A percentile compares a stretch with the other conserved stretches of the same genome.
Conservation (phyloP, 2,329 filamentous ascomycete genomes). For the Microsporum audouinii region DNA sequence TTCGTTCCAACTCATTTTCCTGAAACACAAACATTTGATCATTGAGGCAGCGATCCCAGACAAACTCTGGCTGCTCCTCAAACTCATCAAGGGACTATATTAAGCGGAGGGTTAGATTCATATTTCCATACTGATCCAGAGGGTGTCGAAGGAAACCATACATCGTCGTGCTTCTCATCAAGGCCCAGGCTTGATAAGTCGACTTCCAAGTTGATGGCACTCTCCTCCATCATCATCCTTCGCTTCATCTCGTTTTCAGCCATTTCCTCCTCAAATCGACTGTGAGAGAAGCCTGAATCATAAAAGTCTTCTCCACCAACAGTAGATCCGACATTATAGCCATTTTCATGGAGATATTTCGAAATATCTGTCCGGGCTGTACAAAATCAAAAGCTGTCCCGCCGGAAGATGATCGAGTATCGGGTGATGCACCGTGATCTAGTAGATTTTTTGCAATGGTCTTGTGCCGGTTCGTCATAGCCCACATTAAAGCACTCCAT, state of each 20-base stretch:
- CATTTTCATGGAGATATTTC: conserved; percentile 86
- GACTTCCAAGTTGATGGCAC: conserved; percentile 89
- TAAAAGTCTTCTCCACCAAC: conserved; percentile 73
- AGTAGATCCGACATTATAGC: conserved; percentile 51
- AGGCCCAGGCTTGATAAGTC: conserved; percentile 91
- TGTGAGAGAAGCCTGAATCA: conserved; percentile 78
- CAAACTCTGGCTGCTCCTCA: conserved; percentile 84
- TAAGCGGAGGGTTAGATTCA: conserved; percentile 6
- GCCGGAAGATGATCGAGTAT: conserved; percentile 87
- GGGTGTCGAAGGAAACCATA: conserved; percentile 30
- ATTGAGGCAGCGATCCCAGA: conserved; percentile 87
- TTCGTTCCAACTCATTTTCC: conserved; percentile 79
- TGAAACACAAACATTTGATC: conserved; percentile 99
- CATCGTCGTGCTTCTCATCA: conserved; percentile 88
- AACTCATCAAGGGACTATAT: conserved; percentile 45
- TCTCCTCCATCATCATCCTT: conserved; percentile 96
- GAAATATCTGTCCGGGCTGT: conserved; percentile 88
- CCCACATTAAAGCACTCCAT: conserved; percentile 99
- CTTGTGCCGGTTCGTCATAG: conserved; percentile 97
- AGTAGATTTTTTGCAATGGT: conserved; percentile 84
- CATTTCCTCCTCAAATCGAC: conserved; percentile 92
- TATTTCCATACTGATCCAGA: conserved; percentile 1
- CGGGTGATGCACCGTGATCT: conserved; percentile 87
- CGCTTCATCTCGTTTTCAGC: conserved; percentile 91
- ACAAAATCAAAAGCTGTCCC: conserved; percentile 94